Evolutionary conservation across 306 rosid species (phyloP), one percentile per base, ranked within the genome.

Genomic region (Inga leiocalycina): DNA sequence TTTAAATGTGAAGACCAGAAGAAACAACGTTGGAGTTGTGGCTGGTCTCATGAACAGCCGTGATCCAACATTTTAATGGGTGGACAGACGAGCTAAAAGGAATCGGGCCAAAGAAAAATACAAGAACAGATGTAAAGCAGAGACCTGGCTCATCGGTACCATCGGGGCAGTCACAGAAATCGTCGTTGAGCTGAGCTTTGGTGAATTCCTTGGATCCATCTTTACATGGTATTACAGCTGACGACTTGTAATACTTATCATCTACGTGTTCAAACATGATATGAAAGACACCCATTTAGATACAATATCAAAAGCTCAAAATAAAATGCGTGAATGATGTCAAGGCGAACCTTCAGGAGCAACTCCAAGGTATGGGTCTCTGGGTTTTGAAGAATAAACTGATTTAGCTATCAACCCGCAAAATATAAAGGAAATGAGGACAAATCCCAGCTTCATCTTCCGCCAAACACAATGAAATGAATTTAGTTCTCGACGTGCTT

Each of bases 101-200:
- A 81, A 8, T 0, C 32, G 11, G 4, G 54, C 41, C 0, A 49
- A 13, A 64, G 6, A n/a, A 16, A 0, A 16, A 8, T 8, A 44
- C 1, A 8, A 19, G 1, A 22, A 7, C 32, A 16, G 9, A 65
- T 9, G 67, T 66, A 73, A n/a, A 44, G 74, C 30, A 82, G 30
- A 49, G 35, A 97, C 99, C 99, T 67, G 99, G 99, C 67, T 97
- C 99, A 83, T 97, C 99, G 39, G 99, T 91, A 84, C 98, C 99
- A 81, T 97, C 98, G 30, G 87, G 85, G 78, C 99, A 97, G 64
- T 97, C 99, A 80, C 99, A 97, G 87, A 86, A 97, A 82, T 97
- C 90, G 34, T 97, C 99, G 70, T 97, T 97, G 85, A 97, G 97
- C 88, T 97, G 98, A 10, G 83, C 82, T 79, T 84, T 89, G 86